These are phyloP conservation scores for Exophiala spinifera DNA, from an alignment of 2,329 filamentous ascomycete species.

Conservation along the genomic window DNA sequence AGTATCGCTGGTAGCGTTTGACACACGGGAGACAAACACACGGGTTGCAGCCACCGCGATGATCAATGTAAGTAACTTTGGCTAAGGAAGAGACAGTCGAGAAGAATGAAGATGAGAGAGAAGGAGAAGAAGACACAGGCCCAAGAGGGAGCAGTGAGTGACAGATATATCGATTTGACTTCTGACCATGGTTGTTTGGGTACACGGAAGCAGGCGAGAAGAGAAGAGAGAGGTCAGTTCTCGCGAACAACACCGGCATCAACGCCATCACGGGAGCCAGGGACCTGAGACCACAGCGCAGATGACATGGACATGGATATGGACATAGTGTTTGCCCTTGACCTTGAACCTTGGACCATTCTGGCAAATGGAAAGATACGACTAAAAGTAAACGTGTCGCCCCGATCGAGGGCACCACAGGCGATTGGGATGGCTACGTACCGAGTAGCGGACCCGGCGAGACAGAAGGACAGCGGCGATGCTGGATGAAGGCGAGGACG, in stretches of 20 bases:
- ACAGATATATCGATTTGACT: neutral
- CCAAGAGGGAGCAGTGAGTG: neutral
- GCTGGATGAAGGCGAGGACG: too few relatives aligned
- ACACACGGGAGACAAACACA: neutral
- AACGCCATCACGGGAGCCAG: neutral
- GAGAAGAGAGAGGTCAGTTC: neutral
- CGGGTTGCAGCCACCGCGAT: neutral
- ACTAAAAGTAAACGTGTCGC: too few relatives aligned
- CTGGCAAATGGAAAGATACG: too few relatives aligned
- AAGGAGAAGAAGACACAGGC: neutral
- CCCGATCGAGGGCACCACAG: too few relatives aligned
- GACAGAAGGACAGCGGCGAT: too few relatives aligned
- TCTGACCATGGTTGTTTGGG: neutral
- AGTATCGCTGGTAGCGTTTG: neutral
- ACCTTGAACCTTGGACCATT: neutral
- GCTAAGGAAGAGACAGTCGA: constrained; percentile 4
- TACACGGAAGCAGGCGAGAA: neutral
- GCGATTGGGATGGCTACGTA: too few relatives aligned
- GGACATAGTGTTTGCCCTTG: too few relatives aligned
- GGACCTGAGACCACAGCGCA: neutral
- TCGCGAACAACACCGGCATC: neutral
- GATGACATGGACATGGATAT: neutral
- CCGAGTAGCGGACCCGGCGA: too few relatives aligned
- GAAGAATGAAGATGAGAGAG: constrained; percentile 1
- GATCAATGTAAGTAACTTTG: neutral